Conservation (phyloP, 345 rosid species). For the Euphorbia pulcherrima region DNA sequence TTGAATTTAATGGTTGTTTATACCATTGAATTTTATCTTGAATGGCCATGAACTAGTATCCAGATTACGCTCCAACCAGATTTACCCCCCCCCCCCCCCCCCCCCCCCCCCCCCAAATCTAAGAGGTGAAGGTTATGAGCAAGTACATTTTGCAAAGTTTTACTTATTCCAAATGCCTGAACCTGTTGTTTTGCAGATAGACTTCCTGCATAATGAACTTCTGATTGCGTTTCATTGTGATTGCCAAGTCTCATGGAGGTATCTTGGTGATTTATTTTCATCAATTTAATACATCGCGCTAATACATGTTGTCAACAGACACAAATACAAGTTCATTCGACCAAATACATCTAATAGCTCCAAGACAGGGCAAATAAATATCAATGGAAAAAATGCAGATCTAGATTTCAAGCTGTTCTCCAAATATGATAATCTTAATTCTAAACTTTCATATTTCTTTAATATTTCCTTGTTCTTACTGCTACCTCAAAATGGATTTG, state of each 20-base stretch:
- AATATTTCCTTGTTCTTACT: no score
- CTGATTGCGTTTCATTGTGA: constrained; percentile 81
- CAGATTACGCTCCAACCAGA: constrained; percentile 54
- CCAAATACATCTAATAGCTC: constrained; percentile 71
- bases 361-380: no score
- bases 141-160: background rate
- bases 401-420: no score
- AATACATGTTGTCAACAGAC: constrained; percentile 38
- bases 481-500: no score
- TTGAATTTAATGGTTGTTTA: background rate
- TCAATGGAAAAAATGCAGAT: no score
- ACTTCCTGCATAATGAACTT: no score
- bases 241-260: constrained; percentile 50
- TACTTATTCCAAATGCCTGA: constrained; percentile 3
- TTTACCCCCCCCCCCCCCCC: no score
- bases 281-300: background rate
- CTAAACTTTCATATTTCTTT: no score
- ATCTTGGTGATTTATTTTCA: no score
- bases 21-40: constrained; percentile 38
- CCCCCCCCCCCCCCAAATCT: constrained; percentile 77
- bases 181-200: constrained; percentile 42
- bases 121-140: constrained; percentile 58
- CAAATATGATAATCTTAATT: no score
- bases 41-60: constrained; percentile 91
- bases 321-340: constrained; percentile 77